Evolutionary conservation across 495 filamentous ascomycete genomes (phyloP).

Genomic region (Aspergillus panamensis): DNA sequence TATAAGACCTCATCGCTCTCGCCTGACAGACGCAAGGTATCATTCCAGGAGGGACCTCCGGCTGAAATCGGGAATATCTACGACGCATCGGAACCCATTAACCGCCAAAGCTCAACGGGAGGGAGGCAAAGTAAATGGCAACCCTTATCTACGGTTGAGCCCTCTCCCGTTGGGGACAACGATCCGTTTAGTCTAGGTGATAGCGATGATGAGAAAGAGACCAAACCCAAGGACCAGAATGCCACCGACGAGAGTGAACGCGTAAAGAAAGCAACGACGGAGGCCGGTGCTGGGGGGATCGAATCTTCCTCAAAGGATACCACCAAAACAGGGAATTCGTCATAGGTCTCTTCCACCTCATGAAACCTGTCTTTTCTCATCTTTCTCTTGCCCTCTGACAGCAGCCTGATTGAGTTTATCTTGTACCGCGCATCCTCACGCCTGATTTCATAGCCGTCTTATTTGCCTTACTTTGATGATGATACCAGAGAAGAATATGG

Average conservation of each 20-base stretch:
- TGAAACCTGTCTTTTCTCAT: not conserved
- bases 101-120: conserved; percentile 37
- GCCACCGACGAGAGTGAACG: conserved; percentile 64
- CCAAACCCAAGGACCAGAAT: conserved; percentile 59
- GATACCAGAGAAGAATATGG: conserved; percentile 24
- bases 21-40: conserved; percentile 66
- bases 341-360: not conserved
- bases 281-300: conserved; percentile 43
- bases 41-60: conserved; percentile 68
- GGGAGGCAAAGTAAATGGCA: conserved; percentile 93
- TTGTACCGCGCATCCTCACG: not conserved
- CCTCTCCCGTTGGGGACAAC: conserved; percentile 81
- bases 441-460: not conserved
- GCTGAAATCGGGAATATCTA: conserved; percentile 82
- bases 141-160: conserved; percentile 81
- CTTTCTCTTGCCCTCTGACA: not conserved
- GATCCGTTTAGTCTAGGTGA: conserved; percentile 97
- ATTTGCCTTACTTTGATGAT: conserved; percentile 15
- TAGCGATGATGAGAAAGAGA: conserved; percentile 90
- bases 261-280: conserved; percentile 66
- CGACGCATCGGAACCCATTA: conserved; percentile 53
- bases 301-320: conserved; percentile 28
- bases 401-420: conserved; percentile 6
- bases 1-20: conserved; percentile 67
- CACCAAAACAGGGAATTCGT: conserved; percentile 34